A percentile compares a stretch with the other conserved stretches of the same genome.
These are phyloP conservation scores for Viscum album DNA, from an alignment of 177 flowering plant species.

Conservation along the genomic window DNA sequence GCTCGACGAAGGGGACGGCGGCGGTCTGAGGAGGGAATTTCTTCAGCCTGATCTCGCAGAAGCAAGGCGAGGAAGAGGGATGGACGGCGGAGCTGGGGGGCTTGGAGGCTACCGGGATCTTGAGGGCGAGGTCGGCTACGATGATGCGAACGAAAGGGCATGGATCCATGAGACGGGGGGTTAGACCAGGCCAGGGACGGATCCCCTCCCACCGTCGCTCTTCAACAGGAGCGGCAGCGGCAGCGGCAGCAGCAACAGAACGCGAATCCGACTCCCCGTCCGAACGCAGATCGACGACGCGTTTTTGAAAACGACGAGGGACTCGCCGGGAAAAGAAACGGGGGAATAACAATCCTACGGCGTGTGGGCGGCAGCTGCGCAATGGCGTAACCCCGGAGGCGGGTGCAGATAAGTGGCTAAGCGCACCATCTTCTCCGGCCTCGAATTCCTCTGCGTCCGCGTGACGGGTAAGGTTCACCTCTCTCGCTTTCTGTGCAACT, in stretches of 20 bases:
- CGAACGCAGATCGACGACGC: background rate
- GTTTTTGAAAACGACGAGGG: background rate
- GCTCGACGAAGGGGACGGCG: constrained; percentile 28
- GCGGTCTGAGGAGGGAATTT: constrained; percentile 36
- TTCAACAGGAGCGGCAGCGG: too few species aligned
- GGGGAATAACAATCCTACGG: background rate
- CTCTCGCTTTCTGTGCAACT: too few species aligned
- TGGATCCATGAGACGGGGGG: constrained; percentile 34
- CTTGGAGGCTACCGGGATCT: constrained; percentile 41
- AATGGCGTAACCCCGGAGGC: too few species aligned
- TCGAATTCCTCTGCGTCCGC: background rate
- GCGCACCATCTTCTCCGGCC: too few species aligned
- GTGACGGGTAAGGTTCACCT: background rate
- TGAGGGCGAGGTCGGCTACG: constrained; percentile 39
- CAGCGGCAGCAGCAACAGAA: too few species aligned
- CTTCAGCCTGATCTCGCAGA: constrained; percentile 43
- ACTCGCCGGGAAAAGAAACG: background rate
- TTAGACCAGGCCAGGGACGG: too few species aligned
- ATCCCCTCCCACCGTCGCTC: too few species aligned
- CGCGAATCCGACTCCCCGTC: background rate
- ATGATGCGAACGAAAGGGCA: constrained; percentile 55
- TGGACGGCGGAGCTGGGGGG: constrained; percentile 41
- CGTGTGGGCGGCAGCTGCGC: too few species aligned
- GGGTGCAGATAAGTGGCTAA: too few species aligned
- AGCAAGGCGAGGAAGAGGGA: constrained; percentile 46